Evolutionary conservation across 345 rosid species (phyloP).

Genomic region (Lumnitzera racemosa): DNA sequence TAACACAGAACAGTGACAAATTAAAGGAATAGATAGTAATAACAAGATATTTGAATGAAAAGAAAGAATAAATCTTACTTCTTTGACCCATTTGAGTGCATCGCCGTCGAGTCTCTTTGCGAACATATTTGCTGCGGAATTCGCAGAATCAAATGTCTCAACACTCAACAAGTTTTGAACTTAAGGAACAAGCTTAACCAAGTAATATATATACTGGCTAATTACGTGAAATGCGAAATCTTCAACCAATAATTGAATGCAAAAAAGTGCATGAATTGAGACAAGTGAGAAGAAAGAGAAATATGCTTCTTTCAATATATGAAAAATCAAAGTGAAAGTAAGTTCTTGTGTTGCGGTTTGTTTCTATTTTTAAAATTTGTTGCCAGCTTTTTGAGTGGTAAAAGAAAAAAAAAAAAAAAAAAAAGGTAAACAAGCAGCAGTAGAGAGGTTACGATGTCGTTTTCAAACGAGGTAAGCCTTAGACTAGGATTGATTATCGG

Average conservation of each 20-base stretch:
- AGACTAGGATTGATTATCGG: neutral
- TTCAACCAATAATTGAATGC: neutral
- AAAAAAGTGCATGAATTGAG: neutral
- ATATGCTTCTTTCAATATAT: too few species aligned
- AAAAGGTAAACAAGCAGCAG: too few species aligned
- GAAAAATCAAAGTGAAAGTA: too few species aligned
- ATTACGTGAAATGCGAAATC: too few species aligned
- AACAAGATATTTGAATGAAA: neutral
- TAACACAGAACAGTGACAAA: neutral
- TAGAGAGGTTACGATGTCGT: conserved; percentile 10
- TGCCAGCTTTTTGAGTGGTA: too few species aligned
- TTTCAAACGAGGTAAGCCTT: neutral
- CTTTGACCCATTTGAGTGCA: conserved; percentile 42
- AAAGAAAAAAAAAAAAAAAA: too few species aligned
- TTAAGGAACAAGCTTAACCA: too few species aligned
- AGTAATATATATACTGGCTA: too few species aligned
- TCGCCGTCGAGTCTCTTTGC: conserved; percentile 43
- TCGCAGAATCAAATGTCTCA: neutral
- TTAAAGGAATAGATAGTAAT: neutral
- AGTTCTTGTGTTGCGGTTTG: too few species aligned
- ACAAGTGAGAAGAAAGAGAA: neutral
- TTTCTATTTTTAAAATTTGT: too few species aligned
- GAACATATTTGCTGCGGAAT: conserved; percentile 24
- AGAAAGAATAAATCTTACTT: conserved; percentile 17
- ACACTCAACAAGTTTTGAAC: too few species aligned